Conservation (phyloP, 2,329 filamentous ascomycete genomes). For the Neonectria coccinea region DNA sequence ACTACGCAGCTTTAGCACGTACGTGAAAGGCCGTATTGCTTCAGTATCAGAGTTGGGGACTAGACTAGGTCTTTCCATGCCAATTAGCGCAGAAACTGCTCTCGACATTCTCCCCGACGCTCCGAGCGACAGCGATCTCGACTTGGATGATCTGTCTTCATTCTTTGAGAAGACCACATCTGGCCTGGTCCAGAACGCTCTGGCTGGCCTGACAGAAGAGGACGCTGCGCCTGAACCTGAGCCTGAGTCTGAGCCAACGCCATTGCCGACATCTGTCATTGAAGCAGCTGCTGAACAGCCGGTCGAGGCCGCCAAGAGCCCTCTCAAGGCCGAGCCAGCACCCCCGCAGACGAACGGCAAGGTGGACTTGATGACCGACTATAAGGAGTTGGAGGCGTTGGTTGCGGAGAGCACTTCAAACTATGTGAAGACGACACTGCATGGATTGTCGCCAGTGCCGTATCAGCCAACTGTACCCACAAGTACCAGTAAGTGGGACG, state of each 20-base stretch:
- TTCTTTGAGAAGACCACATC: slow-evolving; percentile 58
- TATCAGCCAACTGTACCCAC: slow-evolving; percentile 57
- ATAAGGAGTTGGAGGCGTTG: slow-evolving; percentile 57
- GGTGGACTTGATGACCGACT: slow-evolving; percentile 52
- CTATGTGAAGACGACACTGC: slow-evolving; percentile 58
- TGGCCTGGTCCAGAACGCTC: slow-evolving; percentile 54
- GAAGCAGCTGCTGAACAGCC: slow-evolving; percentile 41
- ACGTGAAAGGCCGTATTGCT: slow-evolving; percentile 50
- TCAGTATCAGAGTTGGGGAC: slow-evolving; percentile 50
- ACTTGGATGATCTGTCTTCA: slow-evolving; percentile 56
- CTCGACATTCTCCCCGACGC: slow-evolving; percentile 46
- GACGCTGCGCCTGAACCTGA: slow-evolving; percentile 25
- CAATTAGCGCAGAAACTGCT: slow-evolving; percentile 44
- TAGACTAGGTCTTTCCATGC: slow-evolving; percentile 52
- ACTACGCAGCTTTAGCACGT: slow-evolving; percentile 50
- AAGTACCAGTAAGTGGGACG: slow-evolving; percentile 50
- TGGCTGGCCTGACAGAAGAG: slow-evolving; percentile 53
- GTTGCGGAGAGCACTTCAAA: slow-evolving; percentile 59
- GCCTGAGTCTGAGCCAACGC: slow-evolving; percentile 2
- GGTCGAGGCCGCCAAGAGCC: slow-evolving; percentile 42
- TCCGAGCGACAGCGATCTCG: slow-evolving; percentile 48
- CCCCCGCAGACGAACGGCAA: slow-evolving; percentile 47
- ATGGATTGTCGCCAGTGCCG: slow-evolving; percentile 56
- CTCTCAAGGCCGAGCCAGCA: slow-evolving; percentile 39
- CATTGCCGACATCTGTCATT: slow-evolving; percentile 20